A percentile compares a stretch with the other conserved stretches of the same genome.
Conservation (phyloP, 2,329 filamentous ascomycete genomes). For the Colletotrichum tropicale region DNA sequence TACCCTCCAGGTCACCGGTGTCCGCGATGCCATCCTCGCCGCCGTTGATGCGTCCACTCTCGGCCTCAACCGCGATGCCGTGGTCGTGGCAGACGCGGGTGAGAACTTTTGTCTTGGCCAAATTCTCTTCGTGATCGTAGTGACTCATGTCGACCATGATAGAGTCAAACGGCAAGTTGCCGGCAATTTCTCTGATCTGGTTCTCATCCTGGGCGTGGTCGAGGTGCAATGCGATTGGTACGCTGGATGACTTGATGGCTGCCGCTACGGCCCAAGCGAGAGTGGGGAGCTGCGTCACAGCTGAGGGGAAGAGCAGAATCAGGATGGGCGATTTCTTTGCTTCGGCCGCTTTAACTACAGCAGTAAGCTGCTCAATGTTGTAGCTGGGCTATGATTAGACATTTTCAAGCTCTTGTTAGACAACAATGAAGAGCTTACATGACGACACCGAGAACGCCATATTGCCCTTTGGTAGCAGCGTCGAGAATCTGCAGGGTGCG, state of each 20-base stretch:
- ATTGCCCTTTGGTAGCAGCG: slow-evolving; percentile 55
- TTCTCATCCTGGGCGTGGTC: slow-evolving; percentile 69
- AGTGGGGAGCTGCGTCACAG: slow-evolving; percentile 6
- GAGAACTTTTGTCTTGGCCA: slow-evolving; percentile 64
- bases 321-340: slow-evolving; percentile 68
- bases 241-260: slow-evolving; percentile 3
- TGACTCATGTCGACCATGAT: slow-evolving; percentile 84
- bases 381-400: slow-evolving; percentile 50
- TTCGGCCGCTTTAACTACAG: slow-evolving; percentile 71
- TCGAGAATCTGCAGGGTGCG: slow-evolving; percentile 44
- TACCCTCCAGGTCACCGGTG: slow-evolving; percentile 47
- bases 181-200: slow-evolving; percentile 58
- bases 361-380: slow-evolving; percentile 74
- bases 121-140: slow-evolving; percentile 73
- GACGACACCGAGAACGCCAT: slow-evolving; percentile 58
- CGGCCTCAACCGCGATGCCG: slow-evolving; percentile 70
- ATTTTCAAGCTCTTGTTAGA: not conserved
- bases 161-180: slow-evolving; percentile 65
- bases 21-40: slow-evolving; percentile 77
- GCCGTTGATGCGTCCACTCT: slow-evolving; percentile 66
- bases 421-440: slow-evolving; percentile 33
- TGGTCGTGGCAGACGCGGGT: slow-evolving; percentile 65
- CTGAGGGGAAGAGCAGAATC: slow-evolving; percentile 65
- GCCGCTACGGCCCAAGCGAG: slow-evolving; percentile 61
- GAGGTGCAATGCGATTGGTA: slow-evolving; percentile 54